Base-by-base conservation (phyloP, 1,139 yeast species). In the Barnettozyma hawaiiensis region DNA sequence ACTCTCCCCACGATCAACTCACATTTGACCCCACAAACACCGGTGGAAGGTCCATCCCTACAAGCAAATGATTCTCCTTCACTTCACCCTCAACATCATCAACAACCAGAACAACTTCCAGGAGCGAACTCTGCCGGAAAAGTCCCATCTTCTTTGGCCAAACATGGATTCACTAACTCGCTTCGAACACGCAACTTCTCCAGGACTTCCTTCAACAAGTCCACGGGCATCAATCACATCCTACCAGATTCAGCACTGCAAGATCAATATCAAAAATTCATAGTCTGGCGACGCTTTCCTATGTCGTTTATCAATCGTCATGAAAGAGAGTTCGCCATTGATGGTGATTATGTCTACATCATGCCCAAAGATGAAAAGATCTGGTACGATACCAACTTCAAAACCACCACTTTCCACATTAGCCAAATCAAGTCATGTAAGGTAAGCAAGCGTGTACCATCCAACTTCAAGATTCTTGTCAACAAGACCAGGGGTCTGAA, bases 291-390 rank as follows among this genome's bases (percentile, higher is more conserved):
- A 53, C 77, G 94, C 47, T 92, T 89, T 57, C 87, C 81, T 40
- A 79, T 90, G 70, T 81, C 95, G 0, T 82, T 92, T 54, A 77
- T 85, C 49, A 79, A 81, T 45, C 75, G 89, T 42, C 86, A 87
- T 48, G 96, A 90, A 52, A 78, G 94, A 52, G 77, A 89, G 1
- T 67, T 92, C 39, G 90, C 95, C 2, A 76, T 92, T 35, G 97
- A 92, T 62, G 97, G 97, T 16, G 96, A 89, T 56, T 90, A 89
- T 58, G 79, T 92, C 14, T 94, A 90, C 59, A 75, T 92, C 42
- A 79, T 90, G 55, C 97, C 97, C 2, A 84, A 81, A 51, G 85
- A 82, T 47, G 79, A 80, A 43, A 76, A 78, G 53, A 74, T 73
- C 37, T 70, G 80, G 75, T 77, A 79, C 52, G 82, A 80, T 44